Evolutionary conservation across 2,329 filamentous ascomycete species (phyloP), one percentile per base, ranked within the genome.

Genomic region (Exophiala spinifera): DNA sequence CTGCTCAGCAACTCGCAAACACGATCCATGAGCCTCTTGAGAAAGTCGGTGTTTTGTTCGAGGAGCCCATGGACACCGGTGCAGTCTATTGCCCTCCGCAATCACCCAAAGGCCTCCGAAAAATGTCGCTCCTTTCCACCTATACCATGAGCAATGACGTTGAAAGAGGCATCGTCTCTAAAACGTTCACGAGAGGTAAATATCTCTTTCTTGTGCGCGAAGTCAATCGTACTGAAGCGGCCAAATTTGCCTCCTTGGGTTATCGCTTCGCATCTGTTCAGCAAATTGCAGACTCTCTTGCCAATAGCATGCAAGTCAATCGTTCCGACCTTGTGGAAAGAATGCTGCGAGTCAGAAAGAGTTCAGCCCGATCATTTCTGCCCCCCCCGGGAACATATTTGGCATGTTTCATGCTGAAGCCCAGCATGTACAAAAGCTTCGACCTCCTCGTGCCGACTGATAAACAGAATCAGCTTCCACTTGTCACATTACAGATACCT

Each of bases 171-270:
- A 55, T 23, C 56, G 51, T 43, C 52, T 40, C 43, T 17, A 46
- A 40, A 1, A 19, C 11, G 3, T 34, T 53, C 20, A 39, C 59
- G 7, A 47, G 84, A 55, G 90, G 91, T 0, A 89, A 91, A 50
- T 78, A 95, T 43, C 82, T 96, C 68, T 91, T 95, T 63, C 79
- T 95, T 8, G 86, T 91, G 4, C 86, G 85, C 10, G 79, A 79
- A 40, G 76, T 87, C 1, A 75, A 71, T 31, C 75, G 76, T 31
- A 74, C 78, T 1, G 87, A 91, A 33, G 77, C 81, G 0, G 78
- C 82, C 48, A 79, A 79, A 23, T 77, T 95, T 13, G 80, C 86
- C 59, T 83, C 88, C 1, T 75, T 81, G 10, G 90, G 91, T 1
- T 95, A 85, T 68, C 82, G 87, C n/a, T 95, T 95, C 64, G 87